These are phyloP conservation scores for Paraurostyla sp. DNA, from an alignment of 73 alveolate genomes.

Conservation along the genomic window DNA sequence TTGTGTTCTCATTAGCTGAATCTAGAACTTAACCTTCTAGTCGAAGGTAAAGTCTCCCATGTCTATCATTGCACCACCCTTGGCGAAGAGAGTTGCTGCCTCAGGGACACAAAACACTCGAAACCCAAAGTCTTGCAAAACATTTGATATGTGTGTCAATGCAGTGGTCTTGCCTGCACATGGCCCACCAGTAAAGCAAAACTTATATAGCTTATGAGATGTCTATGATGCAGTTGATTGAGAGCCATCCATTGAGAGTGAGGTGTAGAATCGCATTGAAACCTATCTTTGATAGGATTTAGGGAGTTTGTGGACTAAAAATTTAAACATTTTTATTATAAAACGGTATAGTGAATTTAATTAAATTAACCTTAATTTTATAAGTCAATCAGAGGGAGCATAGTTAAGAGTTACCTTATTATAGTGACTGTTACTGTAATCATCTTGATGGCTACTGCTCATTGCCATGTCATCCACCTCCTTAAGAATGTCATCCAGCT, in stretches of 20 bases:
- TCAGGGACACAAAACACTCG: conserved; percentile 83
- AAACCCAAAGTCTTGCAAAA: conserved; percentile 74
- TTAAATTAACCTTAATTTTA: neutral
- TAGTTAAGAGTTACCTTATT: neutral
- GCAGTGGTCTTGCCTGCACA: conserved; percentile 92
- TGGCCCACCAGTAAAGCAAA: conserved; percentile 92
- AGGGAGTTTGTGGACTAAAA: too few relatives aligned
- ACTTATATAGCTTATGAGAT: neutral
- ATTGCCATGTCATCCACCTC: conserved; percentile 11
- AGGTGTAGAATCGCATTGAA: too few relatives aligned
- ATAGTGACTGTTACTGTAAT: neutral
- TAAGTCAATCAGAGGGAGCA: conserved; percentile 21
- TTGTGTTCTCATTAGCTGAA: conserved; percentile 70
- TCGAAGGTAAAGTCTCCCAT: conserved; percentile 62
- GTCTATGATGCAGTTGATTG: neutral
- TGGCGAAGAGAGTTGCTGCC: conserved; percentile 82
- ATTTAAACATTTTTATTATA: neutral
- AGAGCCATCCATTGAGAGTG: too few relatives aligned
- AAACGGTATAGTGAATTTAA: too few relatives aligned
- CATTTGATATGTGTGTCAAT: conserved; percentile 63
- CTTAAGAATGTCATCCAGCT: conserved; percentile 35
- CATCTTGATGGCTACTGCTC: neutral
- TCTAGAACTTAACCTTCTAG: conserved; percentile 71
- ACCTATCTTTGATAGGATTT: too few relatives aligned
- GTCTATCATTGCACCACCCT: conserved; percentile 88